Evolutionary conservation across 2,329 filamentous ascomycete genomes (phyloP), one percentile per base, ranked within the genome.

Genomic region (Claviceps capensis): DNA sequence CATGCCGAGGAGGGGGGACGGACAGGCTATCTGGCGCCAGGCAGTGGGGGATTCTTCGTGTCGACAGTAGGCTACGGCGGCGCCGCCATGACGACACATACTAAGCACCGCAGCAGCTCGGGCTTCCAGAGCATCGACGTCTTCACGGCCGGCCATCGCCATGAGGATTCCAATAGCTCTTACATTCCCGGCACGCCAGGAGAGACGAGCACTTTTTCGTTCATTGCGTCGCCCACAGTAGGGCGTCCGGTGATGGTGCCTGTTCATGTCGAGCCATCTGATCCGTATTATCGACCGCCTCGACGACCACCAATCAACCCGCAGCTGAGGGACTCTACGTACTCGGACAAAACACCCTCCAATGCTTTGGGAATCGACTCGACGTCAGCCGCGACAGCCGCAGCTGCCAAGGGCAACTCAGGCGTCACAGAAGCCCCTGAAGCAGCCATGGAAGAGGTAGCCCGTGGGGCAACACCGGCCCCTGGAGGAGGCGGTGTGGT

Each of bases 201-300:
- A 50, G 82, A 83, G 58, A 75, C 79, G 37, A 86, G 81, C 64
- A 82, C 77, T 2, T 86, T 85, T 61, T 89, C 85, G n/a, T 85
- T 84, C 62, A 61, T 87, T 53, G 72, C 78, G 48, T 79, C 80
- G 34, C 78, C 81, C 9, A 73, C 72, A 41, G 69, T 72, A 65
- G 63, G 72, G 64, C 66, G 60, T 69, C 72, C 59, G 67, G 71
- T 50, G 67, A 71, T 50, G 62, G 76, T 54, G 66, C 74, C 57
- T 26, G 60, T 74, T 43, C 67, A 75, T 30, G 64, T 73, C 36
- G 76, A 83, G 56, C 64, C 75, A 13, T 71, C 79, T 1, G 88
- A 95, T 64, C 88, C 88, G 0, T 97, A 93, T 63, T 97, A 95
- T 64, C 83, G 91, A 47, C 88, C 88, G 17, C 91, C 90, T 16